Evolutionary conservation across 768 basidiomycete species (phyloP).

Genomic region (Rhizopogon vulgaris): DNA sequence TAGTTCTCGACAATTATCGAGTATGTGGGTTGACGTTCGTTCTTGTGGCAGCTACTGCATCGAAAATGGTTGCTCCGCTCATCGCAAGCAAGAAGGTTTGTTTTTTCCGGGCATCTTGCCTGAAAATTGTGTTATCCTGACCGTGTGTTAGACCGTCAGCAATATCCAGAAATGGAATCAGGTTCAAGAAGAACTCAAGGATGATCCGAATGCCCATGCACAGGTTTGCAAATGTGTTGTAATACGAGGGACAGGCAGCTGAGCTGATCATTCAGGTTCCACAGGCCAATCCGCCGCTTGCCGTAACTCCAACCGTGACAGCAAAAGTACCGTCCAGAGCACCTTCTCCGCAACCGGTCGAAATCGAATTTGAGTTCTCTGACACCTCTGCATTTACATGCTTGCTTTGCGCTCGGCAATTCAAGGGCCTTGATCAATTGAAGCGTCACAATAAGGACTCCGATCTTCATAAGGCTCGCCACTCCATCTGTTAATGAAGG

Average conservation of each 20-base stretch:
- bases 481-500: constrained; percentile 29
- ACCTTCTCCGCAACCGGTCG: constrained; percentile 35
- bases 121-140: constrained; percentile 5
- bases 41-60: constrained; percentile 31
- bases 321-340: constrained; percentile 20
- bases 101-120: neutral
- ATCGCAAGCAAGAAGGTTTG: constrained; percentile 81
- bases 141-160: constrained; percentile 57
- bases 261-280: constrained; percentile 4
- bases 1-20: neutral
- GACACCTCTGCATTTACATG: constrained; percentile 74
- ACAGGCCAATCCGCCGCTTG: constrained; percentile 7
- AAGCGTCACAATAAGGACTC: constrained; percentile 91
- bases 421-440: constrained; percentile 83
- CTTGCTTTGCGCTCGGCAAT: constrained; percentile 87
- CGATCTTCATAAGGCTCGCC: constrained; percentile 85
- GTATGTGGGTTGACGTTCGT: constrained; percentile 5
- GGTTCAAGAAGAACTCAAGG: constrained; percentile 81
- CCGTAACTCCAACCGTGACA: constrained; percentile 2
- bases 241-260: constrained; percentile 2
- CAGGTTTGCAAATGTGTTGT: constrained; percentile 14
- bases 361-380: constrained; percentile 76
- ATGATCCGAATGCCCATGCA: constrained; percentile 27
- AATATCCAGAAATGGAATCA: constrained; percentile 98
- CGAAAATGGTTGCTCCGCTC: constrained; percentile 74